These are phyloP conservation scores for Barnettozyma siamensis DNA, from an alignment of 805 yeast genomes.

Conservation along the genomic window DNA sequence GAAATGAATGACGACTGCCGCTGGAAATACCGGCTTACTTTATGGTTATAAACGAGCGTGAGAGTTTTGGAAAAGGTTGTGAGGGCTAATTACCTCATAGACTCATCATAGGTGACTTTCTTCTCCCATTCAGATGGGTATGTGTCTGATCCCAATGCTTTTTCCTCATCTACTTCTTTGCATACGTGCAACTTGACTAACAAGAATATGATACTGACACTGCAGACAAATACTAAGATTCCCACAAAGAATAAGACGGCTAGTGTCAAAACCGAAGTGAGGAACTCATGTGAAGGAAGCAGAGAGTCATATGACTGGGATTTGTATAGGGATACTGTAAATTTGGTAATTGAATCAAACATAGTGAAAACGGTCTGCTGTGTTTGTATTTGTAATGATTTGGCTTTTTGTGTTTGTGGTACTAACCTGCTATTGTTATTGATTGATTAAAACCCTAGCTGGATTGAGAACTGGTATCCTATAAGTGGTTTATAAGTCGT, in stretches of 20 bases:
- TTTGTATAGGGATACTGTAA: constrained; percentile 11
- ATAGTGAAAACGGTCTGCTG: not conserved
- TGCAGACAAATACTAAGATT: constrained; percentile 13
- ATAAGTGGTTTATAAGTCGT: no score
- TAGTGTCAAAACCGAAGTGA: constrained; percentile 12
- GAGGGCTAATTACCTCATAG: no score
- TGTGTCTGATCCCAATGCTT: not conserved
- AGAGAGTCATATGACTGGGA: constrained; percentile 15
- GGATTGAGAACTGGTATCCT: no score
- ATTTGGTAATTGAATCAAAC: constrained; percentile 7
- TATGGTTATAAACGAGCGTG: no score
- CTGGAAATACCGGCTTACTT: no score
- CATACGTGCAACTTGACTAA: constrained; percentile 18
- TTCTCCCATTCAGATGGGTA: not conserved
- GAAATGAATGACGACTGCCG: no score
- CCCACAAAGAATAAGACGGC: constrained; percentile 13
- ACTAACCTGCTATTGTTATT: no score
- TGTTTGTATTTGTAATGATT: no score
- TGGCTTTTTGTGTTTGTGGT: no score
- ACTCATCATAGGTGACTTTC: no score
- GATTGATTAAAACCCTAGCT: no score
- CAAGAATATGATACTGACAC: constrained; percentile 10
- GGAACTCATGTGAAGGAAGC: constrained; percentile 12
- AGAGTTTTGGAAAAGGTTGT: no score
- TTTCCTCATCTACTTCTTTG: constrained; percentile 6